Percentiles rank a stretch among this genome's conserved stretches.
phyloP scores from a whole-genome alignment of 164 flowering plant species.

The Berberis thunbergii region DNA sequence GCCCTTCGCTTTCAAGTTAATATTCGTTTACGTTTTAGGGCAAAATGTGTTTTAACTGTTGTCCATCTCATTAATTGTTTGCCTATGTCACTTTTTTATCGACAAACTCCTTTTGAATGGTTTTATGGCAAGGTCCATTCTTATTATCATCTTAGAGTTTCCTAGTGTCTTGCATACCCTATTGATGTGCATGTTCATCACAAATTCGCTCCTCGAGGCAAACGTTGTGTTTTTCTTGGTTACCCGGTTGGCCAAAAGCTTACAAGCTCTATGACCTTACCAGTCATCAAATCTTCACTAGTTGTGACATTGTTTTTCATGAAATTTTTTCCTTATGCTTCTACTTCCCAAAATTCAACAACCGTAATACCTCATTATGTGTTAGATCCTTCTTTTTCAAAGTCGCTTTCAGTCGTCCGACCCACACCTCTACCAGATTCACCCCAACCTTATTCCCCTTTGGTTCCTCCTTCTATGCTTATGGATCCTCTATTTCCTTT shows the following conservation, averaged over 20 bases:
- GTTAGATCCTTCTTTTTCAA: too few species aligned
- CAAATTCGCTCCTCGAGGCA: background rate
- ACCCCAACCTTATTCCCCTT: background rate
- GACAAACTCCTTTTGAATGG: background rate
- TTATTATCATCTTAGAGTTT: conserved; percentile 5
- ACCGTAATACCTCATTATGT: too few species aligned
- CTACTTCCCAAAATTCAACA: background rate
- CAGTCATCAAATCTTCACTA: background rate
- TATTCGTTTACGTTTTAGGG: background rate
- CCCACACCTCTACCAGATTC: too few species aligned
- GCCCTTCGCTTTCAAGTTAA: background rate
- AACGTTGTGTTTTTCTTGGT: conserved; percentile 13
- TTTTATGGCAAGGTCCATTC: conserved; percentile 2
- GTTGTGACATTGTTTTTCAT: conserved; percentile 5
- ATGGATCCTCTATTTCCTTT: background rate
- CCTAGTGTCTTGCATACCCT: conserved; percentile 12
- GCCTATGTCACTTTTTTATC: background rate
- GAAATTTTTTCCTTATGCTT: conserved; percentile 4
- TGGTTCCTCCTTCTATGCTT: background rate
- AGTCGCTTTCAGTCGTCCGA: too few species aligned
- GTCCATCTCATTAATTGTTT: background rate
- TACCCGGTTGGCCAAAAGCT: conserved; percentile 10
- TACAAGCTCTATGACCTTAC: background rate
- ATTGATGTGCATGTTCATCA: background rate
- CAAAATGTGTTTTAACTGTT: conserved; percentile 2